Percentiles rank a stretch among this genome's conserved stretches.
Evolutionary conservation across 75 land plant species (phyloP).

Genomic region (Picea glauca): DNA sequence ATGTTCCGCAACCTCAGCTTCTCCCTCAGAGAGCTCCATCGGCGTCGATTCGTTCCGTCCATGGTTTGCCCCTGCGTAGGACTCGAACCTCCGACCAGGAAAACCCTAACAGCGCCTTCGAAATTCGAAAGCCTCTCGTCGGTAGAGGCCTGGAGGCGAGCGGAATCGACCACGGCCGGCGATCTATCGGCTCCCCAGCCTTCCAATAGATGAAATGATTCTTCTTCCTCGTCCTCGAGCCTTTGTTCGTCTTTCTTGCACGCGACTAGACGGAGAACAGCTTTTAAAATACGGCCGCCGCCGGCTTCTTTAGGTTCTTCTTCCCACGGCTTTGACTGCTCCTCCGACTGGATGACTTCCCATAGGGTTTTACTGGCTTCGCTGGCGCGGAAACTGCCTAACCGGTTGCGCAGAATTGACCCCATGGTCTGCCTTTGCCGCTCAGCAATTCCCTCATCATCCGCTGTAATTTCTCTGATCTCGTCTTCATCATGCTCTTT

Average conservation of each 20-base stretch:
- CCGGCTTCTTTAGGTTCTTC: not conserved
- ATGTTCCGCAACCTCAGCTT: slow-evolving; percentile 4
- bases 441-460: not conserved
- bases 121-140: not conserved
- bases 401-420: slow-evolving; percentile 2
- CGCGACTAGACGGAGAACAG: not conserved
- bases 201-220: not conserved
- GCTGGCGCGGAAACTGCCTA: not conserved
- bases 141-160: not conserved
- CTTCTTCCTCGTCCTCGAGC: not conserved
- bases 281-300: not conserved
- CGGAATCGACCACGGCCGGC: slow-evolving; percentile 6
- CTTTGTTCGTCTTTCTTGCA: slow-evolving; percentile 3
- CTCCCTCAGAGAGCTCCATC: slow-evolving; percentile 2
- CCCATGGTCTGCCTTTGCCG: slow-evolving; percentile 6
- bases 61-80: not conserved
- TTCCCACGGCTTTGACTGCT: not conserved
- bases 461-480: not conserved
- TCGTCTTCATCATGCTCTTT: slow-evolving; percentile 8
- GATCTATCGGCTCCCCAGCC: slow-evolving; percentile 7
- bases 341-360: slow-evolving; percentile 11
- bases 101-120: slow-evolving; percentile 3
- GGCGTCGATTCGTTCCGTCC: slow-evolving; percentile 1
- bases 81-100: slow-evolving; percentile 7
- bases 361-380: not conserved